Conservation (phyloP, 163 green algal genomes). For the Scenedesmus sp. region DNA sequence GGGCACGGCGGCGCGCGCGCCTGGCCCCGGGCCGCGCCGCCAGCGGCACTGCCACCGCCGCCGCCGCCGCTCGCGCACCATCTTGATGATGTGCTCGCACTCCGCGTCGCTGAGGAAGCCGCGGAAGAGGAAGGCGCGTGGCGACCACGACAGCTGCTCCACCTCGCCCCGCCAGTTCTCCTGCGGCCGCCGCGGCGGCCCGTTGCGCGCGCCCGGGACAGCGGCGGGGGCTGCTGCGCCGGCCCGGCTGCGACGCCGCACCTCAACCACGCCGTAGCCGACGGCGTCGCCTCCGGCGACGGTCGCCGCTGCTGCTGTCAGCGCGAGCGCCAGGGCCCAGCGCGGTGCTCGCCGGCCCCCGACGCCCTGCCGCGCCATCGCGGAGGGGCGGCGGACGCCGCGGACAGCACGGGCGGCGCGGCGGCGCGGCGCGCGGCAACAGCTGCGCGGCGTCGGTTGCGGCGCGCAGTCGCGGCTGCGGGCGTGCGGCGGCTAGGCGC, state of each 20-base stretch:
- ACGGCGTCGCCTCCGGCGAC: not conserved
- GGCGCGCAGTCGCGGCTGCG: too few relatives aligned
- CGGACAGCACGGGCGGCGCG: too few relatives aligned
- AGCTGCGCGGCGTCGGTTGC: too few relatives aligned
- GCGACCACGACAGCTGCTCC: slow-evolving; percentile 67
- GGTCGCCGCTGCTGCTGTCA: too few relatives aligned
- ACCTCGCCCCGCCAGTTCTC: slow-evolving; percentile 70
- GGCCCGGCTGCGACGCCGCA: not conserved
- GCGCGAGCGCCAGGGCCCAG: too few relatives aligned
- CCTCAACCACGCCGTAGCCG: slow-evolving; percentile 35
- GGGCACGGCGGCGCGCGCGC: too few relatives aligned
- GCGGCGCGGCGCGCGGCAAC: too few relatives aligned
- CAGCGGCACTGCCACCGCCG: not conserved
- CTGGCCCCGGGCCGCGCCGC: too few relatives aligned
- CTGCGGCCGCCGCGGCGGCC: slow-evolving; percentile 29
- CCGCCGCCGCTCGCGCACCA: slow-evolving; percentile 45
- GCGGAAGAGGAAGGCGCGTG: slow-evolving; percentile 66
- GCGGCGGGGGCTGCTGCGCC: not conserved
- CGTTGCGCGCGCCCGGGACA: not conserved
- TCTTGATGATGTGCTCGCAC: slow-evolving; percentile 69
- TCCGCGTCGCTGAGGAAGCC: slow-evolving; percentile 69
- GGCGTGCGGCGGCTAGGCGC: too few relatives aligned
- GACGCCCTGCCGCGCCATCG: too few relatives aligned
- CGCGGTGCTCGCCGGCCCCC: too few relatives aligned
- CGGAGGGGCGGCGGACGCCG: too few relatives aligned